These are phyloP conservation scores for Xylariaceae sp. DNA, from an alignment of 2,329 filamentous ascomycete species.

Conservation along the genomic window DNA sequence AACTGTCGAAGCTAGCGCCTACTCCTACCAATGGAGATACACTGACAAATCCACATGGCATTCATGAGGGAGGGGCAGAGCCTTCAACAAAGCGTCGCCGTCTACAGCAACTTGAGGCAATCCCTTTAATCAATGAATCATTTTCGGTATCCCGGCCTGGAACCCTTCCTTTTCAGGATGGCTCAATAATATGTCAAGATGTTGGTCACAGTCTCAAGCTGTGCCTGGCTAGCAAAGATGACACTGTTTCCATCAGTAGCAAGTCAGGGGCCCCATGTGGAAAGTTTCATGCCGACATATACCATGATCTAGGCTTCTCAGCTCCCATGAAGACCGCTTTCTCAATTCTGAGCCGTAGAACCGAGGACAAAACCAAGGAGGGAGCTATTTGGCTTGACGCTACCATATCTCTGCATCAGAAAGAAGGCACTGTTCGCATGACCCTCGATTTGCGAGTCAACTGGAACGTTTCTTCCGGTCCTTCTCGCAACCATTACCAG, in stretches of 20 bases:
- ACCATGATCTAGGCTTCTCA: constrained; percentile 10
- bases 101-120: constrained; percentile 15
- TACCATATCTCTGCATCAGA: constrained; percentile 30
- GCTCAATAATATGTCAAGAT: constrained; percentile 11
- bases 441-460: constrained; percentile 35
- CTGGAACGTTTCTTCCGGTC: constrained; percentile 40
- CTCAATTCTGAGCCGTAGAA: constrained; percentile 12
- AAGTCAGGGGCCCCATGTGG: constrained; percentile 8
- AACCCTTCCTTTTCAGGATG: not conserved
- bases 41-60: too few species aligned
- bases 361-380: constrained; percentile 15
- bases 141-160: constrained; percentile 19
- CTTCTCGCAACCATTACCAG: constrained; percentile 30
- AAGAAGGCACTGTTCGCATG: constrained; percentile 25
- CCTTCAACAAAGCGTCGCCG: constrained; percentile 22
- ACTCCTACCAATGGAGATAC: too few species aligned
- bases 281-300: constrained; percentile 13
- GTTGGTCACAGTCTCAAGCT: constrained; percentile 17
- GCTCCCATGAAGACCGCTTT: constrained; percentile 11
- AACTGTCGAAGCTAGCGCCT: too few species aligned
- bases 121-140: constrained; percentile 19
- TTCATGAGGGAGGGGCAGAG: too few species aligned
- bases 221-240: not conserved
- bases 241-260: constrained; percentile 12
- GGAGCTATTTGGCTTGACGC: constrained; percentile 32